Percentiles rank a stretch among this genome's conserved stretches.
These are phyloP conservation scores for Annulohypoxylon bovei DNA, from an alignment of 495 filamentous ascomycete genomes.

Conservation along the genomic window DNA sequence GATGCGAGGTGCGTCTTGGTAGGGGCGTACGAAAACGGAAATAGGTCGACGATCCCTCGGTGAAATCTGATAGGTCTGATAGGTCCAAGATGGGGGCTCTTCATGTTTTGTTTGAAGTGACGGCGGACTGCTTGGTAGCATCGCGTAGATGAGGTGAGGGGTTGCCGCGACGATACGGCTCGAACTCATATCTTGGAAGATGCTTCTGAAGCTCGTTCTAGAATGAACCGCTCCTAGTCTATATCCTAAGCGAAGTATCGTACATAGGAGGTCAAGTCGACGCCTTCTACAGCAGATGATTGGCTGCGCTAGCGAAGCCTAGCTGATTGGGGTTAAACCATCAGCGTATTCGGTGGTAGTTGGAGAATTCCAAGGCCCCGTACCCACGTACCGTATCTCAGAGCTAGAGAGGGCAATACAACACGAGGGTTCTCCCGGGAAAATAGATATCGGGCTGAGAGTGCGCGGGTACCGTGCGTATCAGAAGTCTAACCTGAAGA, in stretches of 20 bases:
- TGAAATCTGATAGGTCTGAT: conserved; percentile 33
- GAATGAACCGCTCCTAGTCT: not conserved
- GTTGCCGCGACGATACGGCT: conserved; percentile 1
- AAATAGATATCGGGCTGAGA: conserved; percentile 5
- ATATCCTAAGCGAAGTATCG: conserved; percentile 3
- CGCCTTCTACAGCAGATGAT: not conserved
- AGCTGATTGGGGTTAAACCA: not conserved
- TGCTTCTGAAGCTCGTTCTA: not conserved
- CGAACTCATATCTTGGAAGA: not conserved
- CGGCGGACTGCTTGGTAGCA: not conserved
- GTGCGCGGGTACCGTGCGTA: conserved; percentile 11
- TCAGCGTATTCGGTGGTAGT: not conserved
- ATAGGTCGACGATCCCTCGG: conserved; percentile 36
- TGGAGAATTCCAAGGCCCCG: conserved; percentile 1
- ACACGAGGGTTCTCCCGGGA: not conserved
- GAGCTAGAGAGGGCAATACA: conserved; percentile 10
- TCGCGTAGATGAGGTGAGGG: not conserved
- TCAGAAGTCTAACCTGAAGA: conserved; percentile 13
- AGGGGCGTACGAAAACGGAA: conserved; percentile 27
- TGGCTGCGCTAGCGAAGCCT: not conserved
- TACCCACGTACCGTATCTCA: not conserved
- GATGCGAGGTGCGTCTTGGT: conserved; percentile 32
- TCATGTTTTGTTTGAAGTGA: conserved; percentile 12
- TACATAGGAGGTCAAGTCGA: not conserved
- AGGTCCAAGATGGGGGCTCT: conserved; percentile 7